phyloP scores from a whole-genome alignment of 1,284 basidiomycete genomes.

The Ustilago bromivora region DNA sequence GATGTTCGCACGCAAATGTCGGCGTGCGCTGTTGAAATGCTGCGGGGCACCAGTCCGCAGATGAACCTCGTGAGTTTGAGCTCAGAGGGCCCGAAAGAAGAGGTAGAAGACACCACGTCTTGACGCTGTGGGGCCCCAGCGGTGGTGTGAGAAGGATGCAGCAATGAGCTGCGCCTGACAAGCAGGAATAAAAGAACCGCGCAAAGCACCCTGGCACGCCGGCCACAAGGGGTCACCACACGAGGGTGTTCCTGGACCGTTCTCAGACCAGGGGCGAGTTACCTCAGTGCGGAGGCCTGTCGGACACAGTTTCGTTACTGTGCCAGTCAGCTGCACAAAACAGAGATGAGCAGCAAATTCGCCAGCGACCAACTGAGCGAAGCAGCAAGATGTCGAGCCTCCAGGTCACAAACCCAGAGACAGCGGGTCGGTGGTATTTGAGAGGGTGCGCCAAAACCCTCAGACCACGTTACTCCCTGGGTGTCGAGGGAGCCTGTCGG shows the following conservation, averaged over 20 bases:
- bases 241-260: neutral
- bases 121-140: neutral
- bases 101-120: neutral
- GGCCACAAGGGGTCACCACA: conserved; percentile 1
- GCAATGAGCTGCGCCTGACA: no score
- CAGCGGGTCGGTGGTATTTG: conserved; percentile 5
- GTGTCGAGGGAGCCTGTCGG: neutral
- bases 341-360: neutral
- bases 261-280: neutral
- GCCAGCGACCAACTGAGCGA: neutral
- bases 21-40: neutral
- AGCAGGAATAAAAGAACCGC: neutral
- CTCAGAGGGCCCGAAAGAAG: conserved; percentile 1
- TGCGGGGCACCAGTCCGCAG: neutral
- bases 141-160: neutral
- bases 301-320: neutral
- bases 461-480: neutral
- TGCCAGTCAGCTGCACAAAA: conserved; percentile 1
- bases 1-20: neutral
- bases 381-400: neutral
- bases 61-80: neutral
- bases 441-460: neutral
- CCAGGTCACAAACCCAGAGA: neutral
- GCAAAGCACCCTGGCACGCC: conserved; percentile 1
- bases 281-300: neutral